Percentiles rank a stretch among this genome's conserved stretches.
Evolutionary conservation across 495 filamentous ascomycete genomes (phyloP).

Genomic region (Friedmanniomyces simplex): DNA sequence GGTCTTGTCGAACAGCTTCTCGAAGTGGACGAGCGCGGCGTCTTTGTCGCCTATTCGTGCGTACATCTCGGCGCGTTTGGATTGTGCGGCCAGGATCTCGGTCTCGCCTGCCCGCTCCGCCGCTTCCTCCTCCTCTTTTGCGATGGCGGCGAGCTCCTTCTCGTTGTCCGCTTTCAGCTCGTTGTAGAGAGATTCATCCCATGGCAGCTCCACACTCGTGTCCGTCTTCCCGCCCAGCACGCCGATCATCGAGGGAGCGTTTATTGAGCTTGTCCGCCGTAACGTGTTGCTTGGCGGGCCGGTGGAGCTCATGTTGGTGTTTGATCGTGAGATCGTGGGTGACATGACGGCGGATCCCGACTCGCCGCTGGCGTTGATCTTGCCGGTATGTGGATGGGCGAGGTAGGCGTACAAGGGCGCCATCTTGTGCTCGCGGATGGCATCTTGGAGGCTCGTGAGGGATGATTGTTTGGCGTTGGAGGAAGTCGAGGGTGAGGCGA

Average conservation of each 20-base stretch:
- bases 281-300: constrained; percentile 12
- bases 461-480: constrained; percentile 57
- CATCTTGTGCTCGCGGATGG: constrained; percentile 88
- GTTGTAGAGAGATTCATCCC: constrained; percentile 86
- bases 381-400: constrained; percentile 85
- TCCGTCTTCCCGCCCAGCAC: constrained; percentile 21
- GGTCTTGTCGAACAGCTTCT: constrained; percentile 87
- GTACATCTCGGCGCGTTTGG: constrained; percentile 93
- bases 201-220: constrained; percentile 52
- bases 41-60: constrained; percentile 95
- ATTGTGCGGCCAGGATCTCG: constrained; percentile 81
- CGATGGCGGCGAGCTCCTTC: constrained; percentile 76
- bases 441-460: constrained; percentile 80
- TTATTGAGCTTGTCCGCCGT: constrained; percentile 24
- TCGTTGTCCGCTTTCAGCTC: constrained; percentile 78
- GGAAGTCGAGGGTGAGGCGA: constrained; percentile 77
- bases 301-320: constrained; percentile 6
- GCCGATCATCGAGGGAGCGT: constrained; percentile 15
- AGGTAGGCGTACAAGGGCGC: constrained; percentile 92
- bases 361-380: constrained; percentile 71
- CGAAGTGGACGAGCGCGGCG: constrained; percentile 81
- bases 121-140: constrained; percentile 74
- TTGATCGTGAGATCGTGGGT: not conserved
- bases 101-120: constrained; percentile 87
- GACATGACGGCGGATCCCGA: constrained; percentile 27